Base-by-base conservation (phyloP, 176 grass and related monocot genomes). In the Saccharum officinarum region DNA sequence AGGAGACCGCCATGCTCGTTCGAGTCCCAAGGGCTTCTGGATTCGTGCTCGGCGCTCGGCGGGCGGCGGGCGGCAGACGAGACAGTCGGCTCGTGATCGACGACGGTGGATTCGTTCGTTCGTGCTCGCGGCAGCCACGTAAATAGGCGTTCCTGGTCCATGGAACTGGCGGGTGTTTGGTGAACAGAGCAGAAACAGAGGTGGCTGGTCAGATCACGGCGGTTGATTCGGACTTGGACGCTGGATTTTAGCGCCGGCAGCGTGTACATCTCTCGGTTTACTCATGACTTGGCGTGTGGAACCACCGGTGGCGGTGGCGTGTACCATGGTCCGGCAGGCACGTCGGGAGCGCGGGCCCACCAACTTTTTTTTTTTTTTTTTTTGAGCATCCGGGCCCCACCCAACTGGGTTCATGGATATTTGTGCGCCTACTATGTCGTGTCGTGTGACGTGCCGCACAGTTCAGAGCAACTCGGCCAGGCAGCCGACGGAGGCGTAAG, bases 221-320 rank as follows among this genome's bases (percentile, higher is more conserved):
- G 20, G 88, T 91, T 41, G 86, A 82, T 89, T 77, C 61, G 13
- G 69, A 91, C 66, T 14, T 83, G 61, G 83, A 94, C 90, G 87
- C 31, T 78, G 90, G 90, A 91, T 91, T 60, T 67, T 66, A 69
- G 80, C 76, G n/a, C 23, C 42, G 25, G 47, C 61, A 54, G 46
- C 82, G 85, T 78, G 33, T 38, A 78, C 63, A 2, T 17, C 62
- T 83, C 64, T 17, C 33, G 10, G 15, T 67, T 86, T 30, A 28
- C 91, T 88, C 91, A n/a, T 88, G 30, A 30, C 91, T 88, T 97
- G 89, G 20, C 89, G 91, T 91, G 85, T 84, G 49, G 63, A 89
- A 80, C 74, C 37, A 86, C 94, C 67, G 80, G 82, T 95, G 71
- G 83, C 86, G 93, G 89, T 75, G 59, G 80, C 86, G 93, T 91